phyloP scores from a whole-genome alignment of 2,329 filamentous ascomycete genomes.

The Byssochlamys sp. region DNA sequence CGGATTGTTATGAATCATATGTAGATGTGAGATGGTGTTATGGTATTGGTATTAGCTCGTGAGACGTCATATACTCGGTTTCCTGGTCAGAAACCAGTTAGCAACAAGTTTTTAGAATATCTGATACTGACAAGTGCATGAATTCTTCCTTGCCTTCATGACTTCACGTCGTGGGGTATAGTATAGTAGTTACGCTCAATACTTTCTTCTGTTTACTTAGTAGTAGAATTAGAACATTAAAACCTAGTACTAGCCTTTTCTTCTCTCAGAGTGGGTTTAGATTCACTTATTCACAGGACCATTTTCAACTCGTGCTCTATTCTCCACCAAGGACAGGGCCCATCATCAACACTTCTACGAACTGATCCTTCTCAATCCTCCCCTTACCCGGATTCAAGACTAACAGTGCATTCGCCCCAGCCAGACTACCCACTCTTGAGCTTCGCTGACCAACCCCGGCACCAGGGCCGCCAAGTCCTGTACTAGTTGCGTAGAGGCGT shows the following conservation, averaged over 20 bases:
- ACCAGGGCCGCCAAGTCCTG: constrained; percentile 49
- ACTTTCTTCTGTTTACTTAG: no score
- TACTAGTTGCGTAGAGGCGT: constrained; percentile 63
- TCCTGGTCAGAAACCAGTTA: neutral
- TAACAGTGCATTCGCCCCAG: constrained; percentile 76
- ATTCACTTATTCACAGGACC: neutral
- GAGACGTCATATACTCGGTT: neutral
- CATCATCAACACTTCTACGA: constrained; percentile 73
- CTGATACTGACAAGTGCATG: no score
- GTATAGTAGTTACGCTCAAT: neutral
- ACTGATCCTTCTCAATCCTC: constrained; percentile 57
- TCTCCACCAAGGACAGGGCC: constrained; percentile 35
- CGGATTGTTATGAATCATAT: neutral
- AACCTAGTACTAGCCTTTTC: neutral
- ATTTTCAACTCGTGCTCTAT: constrained; percentile 1
- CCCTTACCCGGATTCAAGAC: constrained; percentile 45
- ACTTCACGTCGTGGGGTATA: neutral
- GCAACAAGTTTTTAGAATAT: neutral
- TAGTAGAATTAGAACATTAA: neutral
- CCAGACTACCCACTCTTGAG: constrained; percentile 78
- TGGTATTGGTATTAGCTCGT: neutral
- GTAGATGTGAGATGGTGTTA: neutral
- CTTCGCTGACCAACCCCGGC: constrained; percentile 57
- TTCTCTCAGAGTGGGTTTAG: no score
- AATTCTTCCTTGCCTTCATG: neutral